These are phyloP conservation scores for Dillenia suffruticosa DNA, from an alignment of 164 flowering plant species.

Conservation along the genomic window DNA sequence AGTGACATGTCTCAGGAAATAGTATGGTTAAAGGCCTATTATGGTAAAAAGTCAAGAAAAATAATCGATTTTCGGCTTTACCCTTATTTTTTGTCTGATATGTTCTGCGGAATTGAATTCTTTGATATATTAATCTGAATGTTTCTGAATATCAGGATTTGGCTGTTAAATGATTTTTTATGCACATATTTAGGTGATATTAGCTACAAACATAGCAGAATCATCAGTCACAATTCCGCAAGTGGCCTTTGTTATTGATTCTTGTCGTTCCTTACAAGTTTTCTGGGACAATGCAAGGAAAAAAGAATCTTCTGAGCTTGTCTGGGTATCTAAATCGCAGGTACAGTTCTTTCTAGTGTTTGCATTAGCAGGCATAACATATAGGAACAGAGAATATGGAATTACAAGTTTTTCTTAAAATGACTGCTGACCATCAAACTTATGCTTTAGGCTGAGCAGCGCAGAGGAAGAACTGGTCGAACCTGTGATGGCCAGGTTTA, in stretches of 20 bases:
- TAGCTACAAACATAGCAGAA: conserved; percentile 98
- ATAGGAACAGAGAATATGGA: neutral
- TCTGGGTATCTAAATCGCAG: conserved; percentile 98
- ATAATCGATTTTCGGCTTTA: too few relatives aligned
- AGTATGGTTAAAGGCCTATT: too few relatives aligned
- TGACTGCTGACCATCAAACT: neutral
- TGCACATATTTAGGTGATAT: conserved; percentile 55
- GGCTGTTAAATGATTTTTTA: too few relatives aligned
- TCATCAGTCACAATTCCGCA: conserved; percentile 99
- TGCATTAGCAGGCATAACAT: too few relatives aligned
- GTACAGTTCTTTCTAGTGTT: conserved; percentile 25
- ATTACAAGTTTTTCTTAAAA: neutral
- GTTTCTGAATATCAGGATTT: too few relatives aligned
- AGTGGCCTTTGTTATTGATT: conserved; percentile 94
- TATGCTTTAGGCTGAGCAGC: conserved; percentile 79
- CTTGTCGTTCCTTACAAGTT: conserved; percentile 92
- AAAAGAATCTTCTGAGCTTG: conserved; percentile 67
- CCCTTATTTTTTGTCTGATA: too few relatives aligned
- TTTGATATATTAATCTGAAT: too few relatives aligned
- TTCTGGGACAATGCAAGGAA: conserved; percentile 66
- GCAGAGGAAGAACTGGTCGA: conserved; percentile 92
- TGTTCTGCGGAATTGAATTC: too few relatives aligned
- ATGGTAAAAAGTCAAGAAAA: too few relatives aligned
- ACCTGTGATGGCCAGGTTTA: conserved; percentile 92
- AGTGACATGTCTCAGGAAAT: too few relatives aligned